Evolutionary conservation across 768 basidiomycete genomes (phyloP).

Genomic region (Tricholoma hemisulphureum): DNA sequence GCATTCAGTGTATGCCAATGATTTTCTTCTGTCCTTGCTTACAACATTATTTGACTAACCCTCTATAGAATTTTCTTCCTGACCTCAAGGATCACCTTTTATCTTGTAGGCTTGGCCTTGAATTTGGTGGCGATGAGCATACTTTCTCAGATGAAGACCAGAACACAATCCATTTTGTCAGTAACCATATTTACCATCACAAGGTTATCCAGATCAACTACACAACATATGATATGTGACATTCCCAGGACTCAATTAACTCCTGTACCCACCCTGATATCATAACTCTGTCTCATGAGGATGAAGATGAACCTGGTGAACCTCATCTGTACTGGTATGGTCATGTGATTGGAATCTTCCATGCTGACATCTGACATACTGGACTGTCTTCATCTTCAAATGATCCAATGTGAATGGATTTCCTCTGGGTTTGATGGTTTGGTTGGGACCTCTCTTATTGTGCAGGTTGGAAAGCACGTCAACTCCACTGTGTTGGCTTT

Average conservation of each 20-base stretch:
- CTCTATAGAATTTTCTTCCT: conserved; percentile 21
- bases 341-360: conserved; percentile 28
- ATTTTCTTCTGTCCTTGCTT: conserved; percentile 23
- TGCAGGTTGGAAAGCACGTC: conserved; percentile 10
- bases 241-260: conserved; percentile 39
- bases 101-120: conserved; percentile 5
- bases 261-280: conserved; percentile 32
- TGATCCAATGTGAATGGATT: conserved; percentile 16
- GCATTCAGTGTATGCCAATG: conserved; percentile 23
- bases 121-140: conserved; percentile 4
- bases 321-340: conserved; percentile 33
- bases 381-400: background rate
- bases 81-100: conserved; percentile 26
- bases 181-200: conserved; percentile 20
- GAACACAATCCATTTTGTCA: conserved; percentile 14
- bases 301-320: conserved; percentile 14
- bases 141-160: conserved; percentile 12
- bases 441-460: background rate
- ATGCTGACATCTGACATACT: conserved; percentile 22
- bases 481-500: conserved; percentile 23
- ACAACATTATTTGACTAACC: too few relatives aligned
- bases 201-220: conserved; percentile 32
- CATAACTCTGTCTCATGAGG: conserved; percentile 27
- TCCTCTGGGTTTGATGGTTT: conserved; percentile 30
- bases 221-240: conserved; percentile 41